Evolutionary conservation across 768 basidiomycete species (phyloP).

Genomic region (Leccinellum rugosiceps): DNA sequence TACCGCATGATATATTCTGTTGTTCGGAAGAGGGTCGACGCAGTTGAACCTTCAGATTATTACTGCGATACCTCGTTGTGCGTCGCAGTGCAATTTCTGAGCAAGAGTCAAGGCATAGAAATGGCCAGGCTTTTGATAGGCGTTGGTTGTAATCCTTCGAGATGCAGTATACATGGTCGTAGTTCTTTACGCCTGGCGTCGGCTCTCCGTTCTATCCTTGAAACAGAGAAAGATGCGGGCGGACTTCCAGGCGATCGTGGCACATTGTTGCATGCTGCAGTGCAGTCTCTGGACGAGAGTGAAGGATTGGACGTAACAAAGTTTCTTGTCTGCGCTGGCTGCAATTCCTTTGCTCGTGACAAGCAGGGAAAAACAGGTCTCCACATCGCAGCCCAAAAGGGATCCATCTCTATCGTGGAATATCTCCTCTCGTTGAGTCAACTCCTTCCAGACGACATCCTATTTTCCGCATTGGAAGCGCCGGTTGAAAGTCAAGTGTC

Average conservation of each 20-base stretch:
- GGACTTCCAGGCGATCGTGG: not conserved
- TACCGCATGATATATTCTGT: too few relatives aligned
- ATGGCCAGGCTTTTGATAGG: not conserved
- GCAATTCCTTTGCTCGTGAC: not conserved
- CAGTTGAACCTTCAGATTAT: not conserved
- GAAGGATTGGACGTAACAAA: not conserved
- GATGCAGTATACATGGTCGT: not conserved
- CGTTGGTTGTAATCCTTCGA: not conserved
- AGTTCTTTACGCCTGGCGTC: not conserved
- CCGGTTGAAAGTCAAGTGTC: not conserved
- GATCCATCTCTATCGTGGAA: not conserved
- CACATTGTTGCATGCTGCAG: not conserved
- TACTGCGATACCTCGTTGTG: not conserved
- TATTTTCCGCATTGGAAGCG: not conserved
- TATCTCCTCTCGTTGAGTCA: not conserved
- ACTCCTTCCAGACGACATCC: slow-evolving; percentile 2
- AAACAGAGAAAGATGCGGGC: not conserved
- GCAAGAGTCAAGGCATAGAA: not conserved
- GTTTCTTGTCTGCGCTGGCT: not conserved
- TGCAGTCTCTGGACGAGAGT: not conserved
- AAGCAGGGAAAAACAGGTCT: not conserved
- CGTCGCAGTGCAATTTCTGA: not conserved
- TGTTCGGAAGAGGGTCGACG: not conserved
- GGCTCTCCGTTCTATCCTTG: not conserved
- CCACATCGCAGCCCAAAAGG: not conserved